Percentiles rank a stretch among this genome's conserved stretches.
These are phyloP conservation scores for Penicillium sp. DNA, from an alignment of 2,329 filamentous ascomycete genomes.

Conservation along the genomic window DNA sequence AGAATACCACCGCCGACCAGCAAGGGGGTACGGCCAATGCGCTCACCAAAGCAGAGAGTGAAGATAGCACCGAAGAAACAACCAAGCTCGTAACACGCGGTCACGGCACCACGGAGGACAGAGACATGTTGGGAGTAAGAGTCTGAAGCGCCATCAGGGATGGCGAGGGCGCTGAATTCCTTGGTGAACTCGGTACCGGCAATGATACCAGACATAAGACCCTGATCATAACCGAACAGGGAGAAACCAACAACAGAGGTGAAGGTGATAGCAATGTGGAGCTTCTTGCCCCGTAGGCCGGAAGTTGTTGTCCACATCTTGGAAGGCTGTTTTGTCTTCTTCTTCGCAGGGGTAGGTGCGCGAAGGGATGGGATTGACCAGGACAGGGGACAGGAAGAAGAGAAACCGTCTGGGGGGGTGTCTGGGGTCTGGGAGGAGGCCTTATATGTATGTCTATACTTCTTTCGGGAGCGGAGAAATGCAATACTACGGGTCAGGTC, in stretches of 20 bases:
- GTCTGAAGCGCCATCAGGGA: constrained; percentile 31
- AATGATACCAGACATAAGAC: constrained; percentile 37
- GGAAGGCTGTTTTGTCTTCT: constrained; percentile 10
- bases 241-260: constrained; percentile 53
- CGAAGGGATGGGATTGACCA: constrained; percentile 5
- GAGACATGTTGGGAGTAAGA: constrained; percentile 28
- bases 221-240: constrained; percentile 47
- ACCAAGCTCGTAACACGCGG: constrained; percentile 57
- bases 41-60: constrained; percentile 34
- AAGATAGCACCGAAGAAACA: constrained; percentile 42
- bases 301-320: constrained; percentile 37
- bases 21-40: constrained; percentile 42
- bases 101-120: constrained; percentile 55
- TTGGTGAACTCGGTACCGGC: constrained; percentile 30
- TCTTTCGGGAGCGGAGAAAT: constrained; percentile 5
- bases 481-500: constrained; percentile 3
- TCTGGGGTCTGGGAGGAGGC: constrained; percentile 2
- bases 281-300: constrained; percentile 30
- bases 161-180: constrained; percentile 26
- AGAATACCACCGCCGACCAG: constrained; percentile 60
- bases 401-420: background rate
- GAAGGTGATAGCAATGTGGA: constrained; percentile 31
- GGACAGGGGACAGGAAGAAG: constrained; percentile 4
- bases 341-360: background rate
- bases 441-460: constrained; percentile 10